phyloP scores from a whole-genome alignment of 495 filamentous ascomycete genomes.

The Cairneyella variabilis region DNA sequence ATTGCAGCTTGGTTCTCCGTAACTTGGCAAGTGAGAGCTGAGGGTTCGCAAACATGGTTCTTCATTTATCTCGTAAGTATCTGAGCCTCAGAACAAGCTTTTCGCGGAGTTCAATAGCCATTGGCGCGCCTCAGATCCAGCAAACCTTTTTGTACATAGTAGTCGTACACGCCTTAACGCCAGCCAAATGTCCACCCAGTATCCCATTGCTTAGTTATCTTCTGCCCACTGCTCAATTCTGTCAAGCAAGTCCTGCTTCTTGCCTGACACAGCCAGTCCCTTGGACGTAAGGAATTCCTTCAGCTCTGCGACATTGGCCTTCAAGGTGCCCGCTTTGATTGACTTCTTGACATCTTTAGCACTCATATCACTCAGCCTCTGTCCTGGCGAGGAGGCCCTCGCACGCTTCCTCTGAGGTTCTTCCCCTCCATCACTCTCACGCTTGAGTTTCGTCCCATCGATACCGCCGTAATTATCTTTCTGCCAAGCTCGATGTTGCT shows the following conservation, averaged over 20 bases:
- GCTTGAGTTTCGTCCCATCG: slow-evolving; percentile 39
- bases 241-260: slow-evolving; percentile 78
- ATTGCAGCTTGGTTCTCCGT: no score
- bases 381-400: background rate
- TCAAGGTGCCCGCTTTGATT: slow-evolving; percentile 55
- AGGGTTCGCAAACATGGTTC: no score
- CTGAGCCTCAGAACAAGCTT: no score
- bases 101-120: no score
- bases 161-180: no score
- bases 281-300: slow-evolving; percentile 64
- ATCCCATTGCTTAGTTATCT: slow-evolving; percentile 25
- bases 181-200: no score
- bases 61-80: no score
- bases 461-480: slow-evolving; percentile 11
- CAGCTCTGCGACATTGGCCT: slow-evolving; percentile 66
- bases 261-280: slow-evolving; percentile 57
- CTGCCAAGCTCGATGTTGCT: slow-evolving; percentile 34
- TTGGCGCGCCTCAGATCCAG: no score
- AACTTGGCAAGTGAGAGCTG: no score
- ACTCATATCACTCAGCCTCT: slow-evolving; percentile 13
- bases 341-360: slow-evolving; percentile 58
- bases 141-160: no score
- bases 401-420: slow-evolving; percentile 18
- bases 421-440: slow-evolving; percentile 8
- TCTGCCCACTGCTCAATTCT: slow-evolving; percentile 77